Evolutionary conservation across 2,329 filamentous ascomycete species (phyloP).

Genomic region (Phaeosphaeria sp.): DNA sequence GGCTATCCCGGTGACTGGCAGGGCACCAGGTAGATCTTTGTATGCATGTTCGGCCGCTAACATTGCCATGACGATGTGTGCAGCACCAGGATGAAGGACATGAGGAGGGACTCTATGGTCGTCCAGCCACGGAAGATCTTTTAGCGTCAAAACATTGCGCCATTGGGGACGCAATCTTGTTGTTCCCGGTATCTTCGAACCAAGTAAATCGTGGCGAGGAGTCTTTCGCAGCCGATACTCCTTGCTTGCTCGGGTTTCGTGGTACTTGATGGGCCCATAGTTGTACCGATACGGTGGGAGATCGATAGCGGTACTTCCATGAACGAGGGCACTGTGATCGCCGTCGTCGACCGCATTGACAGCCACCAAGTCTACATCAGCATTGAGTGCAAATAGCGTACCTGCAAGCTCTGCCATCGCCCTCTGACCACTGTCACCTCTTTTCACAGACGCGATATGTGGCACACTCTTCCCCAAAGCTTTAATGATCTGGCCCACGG

Average conservation of each 20-base stretch:
- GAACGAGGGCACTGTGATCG: background rate
- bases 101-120: constrained; percentile 32
- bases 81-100: constrained; percentile 55
- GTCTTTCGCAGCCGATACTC: constrained; percentile 19
- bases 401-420: constrained; percentile 3
- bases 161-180: constrained; percentile 13
- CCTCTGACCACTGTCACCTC: background rate
- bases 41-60: constrained; percentile 14
- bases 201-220: constrained; percentile 17
- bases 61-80: constrained; percentile 51
- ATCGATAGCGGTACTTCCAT: constrained; percentile 9
- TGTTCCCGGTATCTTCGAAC: constrained; percentile 3
- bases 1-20: background rate
- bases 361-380: constrained; percentile 12
- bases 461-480: background rate
- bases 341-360: constrained; percentile 18
- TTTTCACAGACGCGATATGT: background rate
- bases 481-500: constrained; percentile 11
- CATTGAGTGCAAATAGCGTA: background rate
- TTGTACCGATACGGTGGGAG: constrained; percentile 26
- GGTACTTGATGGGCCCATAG: constrained; percentile 17
- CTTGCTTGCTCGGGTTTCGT: constrained; percentile 20
- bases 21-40: background rate
- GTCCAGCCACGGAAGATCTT: constrained; percentile 23
- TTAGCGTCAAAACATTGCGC: constrained; percentile 14